Percentiles rank a stretch among this genome's conserved stretches.
Conservation (phyloP, 129 eudicot genomes). For the Scalesia atractyloides region DNA sequence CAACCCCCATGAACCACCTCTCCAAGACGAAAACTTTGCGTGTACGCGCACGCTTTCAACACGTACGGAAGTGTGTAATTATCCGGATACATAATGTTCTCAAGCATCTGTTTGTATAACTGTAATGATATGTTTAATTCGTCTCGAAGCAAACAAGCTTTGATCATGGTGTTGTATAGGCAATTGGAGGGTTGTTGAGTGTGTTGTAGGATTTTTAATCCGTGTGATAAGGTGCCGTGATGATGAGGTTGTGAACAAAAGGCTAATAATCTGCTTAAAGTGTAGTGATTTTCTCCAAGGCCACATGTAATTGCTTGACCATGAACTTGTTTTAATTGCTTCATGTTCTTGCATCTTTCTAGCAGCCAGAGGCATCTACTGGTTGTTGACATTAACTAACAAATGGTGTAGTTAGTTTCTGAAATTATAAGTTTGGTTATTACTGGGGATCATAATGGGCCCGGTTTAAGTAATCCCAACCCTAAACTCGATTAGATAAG, state of each 20-base stretch:
- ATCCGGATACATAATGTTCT: slow-evolving; percentile 50
- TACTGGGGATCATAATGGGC: too few relatives aligned
- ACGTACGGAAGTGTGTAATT: slow-evolving; percentile 69
- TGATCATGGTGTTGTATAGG: slow-evolving; percentile 64
- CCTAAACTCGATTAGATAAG: too few relatives aligned
- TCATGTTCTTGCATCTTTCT: slow-evolving; percentile 61
- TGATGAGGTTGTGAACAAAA: slow-evolving; percentile 53
- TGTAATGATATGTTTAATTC: slow-evolving; percentile 33
- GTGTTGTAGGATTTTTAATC: slow-evolving; percentile 42
- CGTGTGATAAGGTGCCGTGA: slow-evolving; percentile 39
- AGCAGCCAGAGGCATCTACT: slow-evolving; percentile 52
- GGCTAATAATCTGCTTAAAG: slow-evolving; percentile 63
- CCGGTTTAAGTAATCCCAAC: too few relatives aligned
- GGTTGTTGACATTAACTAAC: slow-evolving; percentile 26
- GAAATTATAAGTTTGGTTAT: too few relatives aligned
- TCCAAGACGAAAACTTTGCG: slow-evolving; percentile 42
- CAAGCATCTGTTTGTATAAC: slow-evolving; percentile 44
- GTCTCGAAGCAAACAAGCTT: slow-evolving; percentile 49
- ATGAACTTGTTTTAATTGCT: slow-evolving; percentile 54
- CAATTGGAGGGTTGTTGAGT: slow-evolving; percentile 52
- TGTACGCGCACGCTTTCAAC: slow-evolving; percentile 48
- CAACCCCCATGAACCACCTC: slow-evolving; percentile 52
- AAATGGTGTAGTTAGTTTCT: too few relatives aligned
- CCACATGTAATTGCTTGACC: slow-evolving; percentile 57
- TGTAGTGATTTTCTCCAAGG: slow-evolving; percentile 46